These are phyloP conservation scores for Yarrowia sp. DNA, from an alignment of 805 yeast species.

Conservation along the genomic window DNA sequence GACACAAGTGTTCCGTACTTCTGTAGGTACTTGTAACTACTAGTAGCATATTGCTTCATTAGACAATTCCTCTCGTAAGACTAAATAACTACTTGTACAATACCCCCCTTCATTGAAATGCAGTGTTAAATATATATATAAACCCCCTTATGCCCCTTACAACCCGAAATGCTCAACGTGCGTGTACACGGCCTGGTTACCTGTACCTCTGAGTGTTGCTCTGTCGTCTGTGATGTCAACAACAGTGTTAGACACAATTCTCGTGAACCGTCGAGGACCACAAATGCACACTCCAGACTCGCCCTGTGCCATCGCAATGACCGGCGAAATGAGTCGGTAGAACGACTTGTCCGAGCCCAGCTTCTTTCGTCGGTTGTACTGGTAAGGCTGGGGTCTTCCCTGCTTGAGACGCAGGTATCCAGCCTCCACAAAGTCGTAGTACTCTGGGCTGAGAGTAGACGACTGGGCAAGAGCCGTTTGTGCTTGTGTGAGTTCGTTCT, in stretches of 20 bases:
- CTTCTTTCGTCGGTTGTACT: constrained; percentile 18
- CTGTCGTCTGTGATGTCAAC: constrained; percentile 37
- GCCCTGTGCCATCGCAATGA: constrained; percentile 23
- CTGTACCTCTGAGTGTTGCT: constrained; percentile 33
- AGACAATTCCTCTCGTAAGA: too few relatives aligned
- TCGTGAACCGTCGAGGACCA: constrained; percentile 35
- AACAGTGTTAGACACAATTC: constrained; percentile 15
- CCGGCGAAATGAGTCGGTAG: constrained; percentile 30
- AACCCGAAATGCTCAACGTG: constrained; percentile 35
- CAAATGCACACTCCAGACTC: constrained; percentile 38
- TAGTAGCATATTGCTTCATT: too few relatives aligned
- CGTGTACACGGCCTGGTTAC: constrained; percentile 32
- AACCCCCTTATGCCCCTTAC: not conserved
- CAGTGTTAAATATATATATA: constrained; percentile 16
- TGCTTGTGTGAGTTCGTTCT: constrained; percentile 21
- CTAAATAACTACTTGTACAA: too few relatives aligned
- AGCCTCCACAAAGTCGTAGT: constrained; percentile 24
- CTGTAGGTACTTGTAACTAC: too few relatives aligned
- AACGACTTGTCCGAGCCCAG: constrained; percentile 31
- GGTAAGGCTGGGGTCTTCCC: constrained; percentile 33
- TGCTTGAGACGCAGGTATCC: constrained; percentile 25
- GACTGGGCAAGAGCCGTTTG: constrained; percentile 18
- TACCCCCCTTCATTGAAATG: not conserved
- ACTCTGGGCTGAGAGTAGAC: constrained; percentile 18
- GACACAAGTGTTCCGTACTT: too few relatives aligned